phyloP scores from a whole-genome alignment of 2,329 filamentous ascomycete species.

The Talaromyces marneffei region DNA sequence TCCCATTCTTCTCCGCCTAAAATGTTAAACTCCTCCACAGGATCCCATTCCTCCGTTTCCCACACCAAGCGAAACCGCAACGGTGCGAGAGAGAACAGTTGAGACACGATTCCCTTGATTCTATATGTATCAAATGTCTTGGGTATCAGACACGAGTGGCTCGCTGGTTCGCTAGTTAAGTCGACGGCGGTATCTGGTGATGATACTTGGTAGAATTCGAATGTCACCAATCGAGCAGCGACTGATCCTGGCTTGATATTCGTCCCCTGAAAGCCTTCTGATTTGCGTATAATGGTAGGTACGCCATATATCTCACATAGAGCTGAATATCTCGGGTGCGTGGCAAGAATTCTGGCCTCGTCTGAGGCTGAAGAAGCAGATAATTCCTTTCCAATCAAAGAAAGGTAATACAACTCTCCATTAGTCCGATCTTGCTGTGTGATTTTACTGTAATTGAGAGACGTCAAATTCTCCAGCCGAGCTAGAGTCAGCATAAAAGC shows the following conservation, averaged over 20 bases:
- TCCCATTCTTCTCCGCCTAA: conserved; percentile 48
- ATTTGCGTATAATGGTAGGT: conserved; percentile 56
- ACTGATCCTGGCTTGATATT: conserved; percentile 69
- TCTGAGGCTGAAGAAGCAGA: conserved; percentile 37
- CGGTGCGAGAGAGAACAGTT: conserved; percentile 60
- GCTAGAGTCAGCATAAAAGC: conserved; percentile 84
- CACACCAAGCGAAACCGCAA: conserved; percentile 64
- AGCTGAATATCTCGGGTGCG: conserved; percentile 66
- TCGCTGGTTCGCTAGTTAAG: neutral
- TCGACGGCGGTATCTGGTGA: neutral
- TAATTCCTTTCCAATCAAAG: conserved; percentile 73
- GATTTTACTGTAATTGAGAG: conserved; percentile 57
- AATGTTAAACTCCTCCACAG: conserved; percentile 59
- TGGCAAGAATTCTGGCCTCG: conserved; percentile 48
- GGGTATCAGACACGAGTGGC: conserved; percentile 55
- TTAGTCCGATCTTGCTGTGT: conserved; percentile 70
- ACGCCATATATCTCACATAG: conserved; percentile 72
- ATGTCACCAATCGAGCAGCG: conserved; percentile 65
- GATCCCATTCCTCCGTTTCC: conserved; percentile 90
- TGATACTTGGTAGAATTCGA: conserved; percentile 52
- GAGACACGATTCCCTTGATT: conserved; percentile 70
- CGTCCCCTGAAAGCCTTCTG: conserved; percentile 29
- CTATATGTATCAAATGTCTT: conserved; percentile 74
- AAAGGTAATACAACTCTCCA: conserved; percentile 90
- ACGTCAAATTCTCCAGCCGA: conserved; percentile 61